A percentile compares a stretch with the other conserved stretches of the same genome.
phyloP scores from a whole-genome alignment of 768 basidiomycete species.

The Termitomyces sp. region DNA sequence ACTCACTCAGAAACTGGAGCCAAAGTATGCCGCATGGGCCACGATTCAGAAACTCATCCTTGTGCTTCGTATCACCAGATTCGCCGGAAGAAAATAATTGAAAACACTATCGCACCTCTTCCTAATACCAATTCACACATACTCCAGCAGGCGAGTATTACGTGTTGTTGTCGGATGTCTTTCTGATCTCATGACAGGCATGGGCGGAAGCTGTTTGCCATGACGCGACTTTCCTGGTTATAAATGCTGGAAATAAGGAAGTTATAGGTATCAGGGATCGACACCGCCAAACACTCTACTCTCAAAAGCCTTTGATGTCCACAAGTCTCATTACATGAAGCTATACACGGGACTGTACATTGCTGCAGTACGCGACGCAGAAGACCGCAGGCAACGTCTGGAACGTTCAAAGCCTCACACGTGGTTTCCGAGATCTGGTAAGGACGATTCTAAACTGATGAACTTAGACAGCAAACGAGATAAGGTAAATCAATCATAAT shows the following conservation, averaged over 20 bases:
- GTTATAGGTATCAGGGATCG: constrained; percentile 14
- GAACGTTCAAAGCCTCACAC: not conserved
- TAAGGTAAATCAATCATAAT: not conserved
- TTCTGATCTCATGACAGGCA: not conserved
- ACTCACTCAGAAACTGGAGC: not conserved
- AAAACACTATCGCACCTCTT: not conserved
- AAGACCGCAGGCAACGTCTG: not conserved
- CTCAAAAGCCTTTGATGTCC: constrained; percentile 4
- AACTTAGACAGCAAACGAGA: not conserved
- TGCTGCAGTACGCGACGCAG: constrained; percentile 13
- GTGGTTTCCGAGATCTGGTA: not conserved
- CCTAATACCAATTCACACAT: not conserved
- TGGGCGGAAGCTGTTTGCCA: constrained; percentile 14
- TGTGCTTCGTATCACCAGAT: not conserved
- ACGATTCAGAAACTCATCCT: not conserved
- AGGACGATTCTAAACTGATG: not conserved
- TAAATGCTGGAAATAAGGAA: constrained; percentile 14
- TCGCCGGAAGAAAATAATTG: not conserved
- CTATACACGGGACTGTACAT: constrained; percentile 13
- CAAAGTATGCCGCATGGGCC: constrained; percentile 6
- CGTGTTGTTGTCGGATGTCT: not conserved
- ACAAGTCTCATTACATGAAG: constrained; percentile 8
- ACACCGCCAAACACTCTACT: constrained; percentile 6
- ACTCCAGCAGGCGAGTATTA: constrained; percentile 6
- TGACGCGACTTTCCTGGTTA: constrained; percentile 14